A percentile compares a stretch with the other conserved stretches of the same genome.
Conservation (phyloP, 2,329 filamentous ascomycete genomes). For the Cladophialophora yegresii region DNA sequence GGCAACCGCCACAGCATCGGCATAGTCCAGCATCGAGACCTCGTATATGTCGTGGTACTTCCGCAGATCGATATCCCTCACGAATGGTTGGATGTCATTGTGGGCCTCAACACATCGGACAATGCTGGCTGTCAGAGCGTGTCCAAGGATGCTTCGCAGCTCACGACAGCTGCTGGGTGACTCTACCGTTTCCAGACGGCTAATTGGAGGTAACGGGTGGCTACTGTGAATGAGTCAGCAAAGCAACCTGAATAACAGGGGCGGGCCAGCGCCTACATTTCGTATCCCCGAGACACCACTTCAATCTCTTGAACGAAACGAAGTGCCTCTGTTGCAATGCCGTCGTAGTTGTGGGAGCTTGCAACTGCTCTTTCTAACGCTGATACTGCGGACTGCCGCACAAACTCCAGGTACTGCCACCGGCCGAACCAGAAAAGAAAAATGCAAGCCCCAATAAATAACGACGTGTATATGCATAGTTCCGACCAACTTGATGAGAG, state of each 20-base stretch:
- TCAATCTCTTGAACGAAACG: conserved; percentile 93
- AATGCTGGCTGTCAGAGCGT: conserved; percentile 69
- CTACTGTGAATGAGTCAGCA: conserved; percentile 59
- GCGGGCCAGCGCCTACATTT: conserved; percentile 51
- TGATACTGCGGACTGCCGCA: conserved; percentile 72
- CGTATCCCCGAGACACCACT: conserved; percentile 85
- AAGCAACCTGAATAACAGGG: not conserved
- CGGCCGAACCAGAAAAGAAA: conserved; percentile 58
- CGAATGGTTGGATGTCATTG: conserved; percentile 67
- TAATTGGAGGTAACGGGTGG: conserved; percentile 87
- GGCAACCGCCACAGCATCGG: conserved; percentile 67
- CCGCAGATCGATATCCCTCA: conserved; percentile 79
- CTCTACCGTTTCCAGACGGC: conserved; percentile 79
- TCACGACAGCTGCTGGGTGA: conserved; percentile 77
- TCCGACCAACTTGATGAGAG: conserved; percentile 43
- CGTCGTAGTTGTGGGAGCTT: conserved; percentile 78
- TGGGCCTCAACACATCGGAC: conserved; percentile 71
- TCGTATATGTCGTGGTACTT: conserved; percentile 92
- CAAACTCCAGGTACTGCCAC: conserved; percentile 77
- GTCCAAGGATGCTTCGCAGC: conserved; percentile 73
- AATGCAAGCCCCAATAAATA: conserved; percentile 20
- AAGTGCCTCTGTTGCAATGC: conserved; percentile 71
- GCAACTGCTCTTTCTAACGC: conserved; percentile 69
- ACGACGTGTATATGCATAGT: conserved; percentile 44
- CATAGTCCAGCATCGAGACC: conserved; percentile 70